Evolutionary conservation across 2,329 filamentous ascomycete genomes (phyloP).

Genomic region (Penicillium capsulatum): DNA sequence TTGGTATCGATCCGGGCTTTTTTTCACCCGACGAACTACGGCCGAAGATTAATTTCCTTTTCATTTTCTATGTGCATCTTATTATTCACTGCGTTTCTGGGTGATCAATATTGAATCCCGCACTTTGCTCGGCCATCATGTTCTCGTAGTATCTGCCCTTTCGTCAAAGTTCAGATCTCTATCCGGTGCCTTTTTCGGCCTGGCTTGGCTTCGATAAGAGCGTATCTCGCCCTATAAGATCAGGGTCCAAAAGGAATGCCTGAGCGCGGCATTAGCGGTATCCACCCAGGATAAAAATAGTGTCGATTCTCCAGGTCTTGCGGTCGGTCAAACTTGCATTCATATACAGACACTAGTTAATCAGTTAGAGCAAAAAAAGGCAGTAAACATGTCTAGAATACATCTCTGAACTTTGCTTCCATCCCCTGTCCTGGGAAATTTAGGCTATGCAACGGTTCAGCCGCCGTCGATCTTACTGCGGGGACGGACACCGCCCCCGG

Average conservation of each 20-base stretch:
- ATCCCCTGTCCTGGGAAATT: too few species aligned
- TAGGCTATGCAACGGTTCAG: not conserved
- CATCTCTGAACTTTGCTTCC: too few species aligned
- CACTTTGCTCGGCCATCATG: slow-evolving; percentile 4
- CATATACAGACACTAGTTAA: too few species aligned
- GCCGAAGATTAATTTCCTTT: slow-evolving; percentile 10
- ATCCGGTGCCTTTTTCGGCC: too few species aligned
- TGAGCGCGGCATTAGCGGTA: slow-evolving; percentile 4
- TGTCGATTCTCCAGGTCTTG: too few species aligned
- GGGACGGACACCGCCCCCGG: slow-evolving; percentile 20
- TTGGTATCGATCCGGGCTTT: slow-evolving; percentile 3
- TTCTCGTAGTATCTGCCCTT: not conserved
- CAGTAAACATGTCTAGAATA: too few species aligned
- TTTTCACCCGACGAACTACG: slow-evolving; percentile 1
- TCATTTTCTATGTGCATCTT: slow-evolving; percentile 6
- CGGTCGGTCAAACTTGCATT: too few species aligned
- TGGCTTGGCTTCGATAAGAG: too few species aligned
- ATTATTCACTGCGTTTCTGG: not conserved
- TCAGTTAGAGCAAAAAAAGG: too few species aligned
- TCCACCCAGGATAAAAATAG: too few species aligned
- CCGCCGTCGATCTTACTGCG: slow-evolving; percentile 19
- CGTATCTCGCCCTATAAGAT: too few species aligned
- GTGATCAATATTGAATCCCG: slow-evolving; percentile 7
- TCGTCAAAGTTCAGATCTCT: too few species aligned
- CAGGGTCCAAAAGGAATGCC: slow-evolving; percentile 3